Evolutionary conservation across 2,329 filamentous ascomycete species (phyloP).

Genomic region (Colletotrichum zoysiae): DNA sequence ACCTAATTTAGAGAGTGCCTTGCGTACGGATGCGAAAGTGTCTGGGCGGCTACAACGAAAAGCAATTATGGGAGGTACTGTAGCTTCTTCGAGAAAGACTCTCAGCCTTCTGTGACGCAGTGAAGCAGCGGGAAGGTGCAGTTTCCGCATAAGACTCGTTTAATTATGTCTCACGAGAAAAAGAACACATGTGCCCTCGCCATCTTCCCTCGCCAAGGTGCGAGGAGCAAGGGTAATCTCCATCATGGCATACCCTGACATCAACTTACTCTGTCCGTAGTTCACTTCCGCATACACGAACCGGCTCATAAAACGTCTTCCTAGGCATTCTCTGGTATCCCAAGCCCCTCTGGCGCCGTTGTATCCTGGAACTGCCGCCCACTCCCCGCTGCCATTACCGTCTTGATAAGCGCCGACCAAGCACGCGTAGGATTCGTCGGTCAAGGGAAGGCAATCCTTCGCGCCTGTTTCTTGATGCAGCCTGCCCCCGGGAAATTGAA

Average conservation of each 20-base stretch:
- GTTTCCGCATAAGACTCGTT: not conserved
- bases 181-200: not conserved
- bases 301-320: not conserved
- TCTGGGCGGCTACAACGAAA: not conserved
- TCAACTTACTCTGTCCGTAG: not conserved
- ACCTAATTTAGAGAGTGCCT: not conserved
- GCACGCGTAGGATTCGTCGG: conserved; percentile 5
- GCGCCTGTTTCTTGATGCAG: conserved; percentile 26
- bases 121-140: not conserved
- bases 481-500: not conserved
- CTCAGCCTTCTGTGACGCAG: too few relatives aligned
- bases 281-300: not conserved
- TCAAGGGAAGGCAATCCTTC: conserved; percentile 33
- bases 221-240: not conserved
- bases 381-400: too few relatives aligned
- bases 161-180: too few relatives aligned
- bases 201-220: not conserved
- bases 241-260: not conserved
- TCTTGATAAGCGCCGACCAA: conserved; percentile 28
- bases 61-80: not conserved
- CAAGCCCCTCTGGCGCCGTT: not conserved
- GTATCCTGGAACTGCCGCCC: not conserved
- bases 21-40: not conserved
- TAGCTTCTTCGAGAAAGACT: not conserved
- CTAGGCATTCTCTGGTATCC: not conserved